phyloP scores from a whole-genome alignment of 2,329 filamentous ascomycete genomes.

The Penicillium palitans region DNA sequence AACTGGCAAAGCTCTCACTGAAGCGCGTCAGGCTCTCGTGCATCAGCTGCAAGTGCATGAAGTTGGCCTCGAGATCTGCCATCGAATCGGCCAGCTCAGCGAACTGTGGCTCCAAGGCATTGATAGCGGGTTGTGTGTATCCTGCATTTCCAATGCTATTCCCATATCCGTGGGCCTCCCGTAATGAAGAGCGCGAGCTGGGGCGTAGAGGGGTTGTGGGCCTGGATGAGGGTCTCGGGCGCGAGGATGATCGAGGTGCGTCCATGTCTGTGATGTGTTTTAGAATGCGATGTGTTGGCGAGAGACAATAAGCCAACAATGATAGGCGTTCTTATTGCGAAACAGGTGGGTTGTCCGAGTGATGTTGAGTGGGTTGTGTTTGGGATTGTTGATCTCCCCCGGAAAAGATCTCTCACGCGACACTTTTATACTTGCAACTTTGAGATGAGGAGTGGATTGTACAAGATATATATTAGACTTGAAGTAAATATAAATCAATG shows the following conservation, averaged over 20 bases:
- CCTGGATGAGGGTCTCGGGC: slow-evolving; percentile 64
- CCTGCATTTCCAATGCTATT: slow-evolving; percentile 34
- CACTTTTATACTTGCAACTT: background rate
- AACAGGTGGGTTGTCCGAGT: background rate
- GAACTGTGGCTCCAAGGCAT: slow-evolving; percentile 83
- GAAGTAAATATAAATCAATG: background rate
- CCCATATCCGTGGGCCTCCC: slow-evolving; percentile 66
- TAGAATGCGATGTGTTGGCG: background rate
- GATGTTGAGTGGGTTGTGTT: slow-evolving; percentile 1
- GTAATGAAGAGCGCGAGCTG: slow-evolving; percentile 83
- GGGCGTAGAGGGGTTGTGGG: slow-evolving; percentile 91
- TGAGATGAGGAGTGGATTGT: background rate
- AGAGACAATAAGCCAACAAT: background rate
- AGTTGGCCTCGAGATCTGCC: slow-evolving; percentile 93
- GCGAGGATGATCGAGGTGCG: slow-evolving; percentile 57
- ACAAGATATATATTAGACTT: background rate
- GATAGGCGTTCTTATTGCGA: background rate
- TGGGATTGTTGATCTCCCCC: slow-evolving; percentile 5
- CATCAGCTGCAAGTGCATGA: slow-evolving; percentile 96
- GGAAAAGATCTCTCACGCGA: slow-evolving; percentile 1
- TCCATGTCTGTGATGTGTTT: slow-evolving; percentile 30
- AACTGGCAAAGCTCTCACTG: slow-evolving; percentile 92
- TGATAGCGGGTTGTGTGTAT: slow-evolving; percentile 64
- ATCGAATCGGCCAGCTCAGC: slow-evolving; percentile 91
- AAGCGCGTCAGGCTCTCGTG: slow-evolving; percentile 92